Conservation (phyloP, 371 early-diverging fungal species). For the Nematocida parisii region DNA sequence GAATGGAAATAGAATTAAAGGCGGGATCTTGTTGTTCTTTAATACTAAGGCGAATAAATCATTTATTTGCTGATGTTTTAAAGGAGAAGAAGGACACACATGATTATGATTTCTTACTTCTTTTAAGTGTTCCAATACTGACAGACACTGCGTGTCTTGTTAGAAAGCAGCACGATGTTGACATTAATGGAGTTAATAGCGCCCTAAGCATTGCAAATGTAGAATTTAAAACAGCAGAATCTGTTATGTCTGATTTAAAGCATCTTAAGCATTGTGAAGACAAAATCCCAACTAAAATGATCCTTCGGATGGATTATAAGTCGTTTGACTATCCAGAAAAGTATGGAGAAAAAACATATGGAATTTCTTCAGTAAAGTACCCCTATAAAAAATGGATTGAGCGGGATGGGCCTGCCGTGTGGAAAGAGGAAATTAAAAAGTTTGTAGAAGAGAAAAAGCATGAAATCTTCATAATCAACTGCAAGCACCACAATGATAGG, state of each 20-base stretch:
- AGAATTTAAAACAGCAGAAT: not conserved
- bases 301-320: slow-evolving; percentile 53
- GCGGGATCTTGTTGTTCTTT: slow-evolving; percentile 53
- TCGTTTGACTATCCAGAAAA: slow-evolving; percentile 40
- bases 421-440: slow-evolving; percentile 18
- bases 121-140: slow-evolving; percentile 32
- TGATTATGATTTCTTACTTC: slow-evolving; percentile 36
- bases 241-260: slow-evolving; percentile 1
- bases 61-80: not conserved
- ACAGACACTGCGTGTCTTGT: slow-evolving; percentile 34
- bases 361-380: slow-evolving; percentile 50
- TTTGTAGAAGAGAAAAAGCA: slow-evolving; percentile 11
- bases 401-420: slow-evolving; percentile 20
- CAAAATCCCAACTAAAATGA: slow-evolving; percentile 6
- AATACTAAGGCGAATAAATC: slow-evolving; percentile 25
- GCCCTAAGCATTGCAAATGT: not conserved
- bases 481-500: not conserved
- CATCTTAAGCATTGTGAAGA: slow-evolving; percentile 9
- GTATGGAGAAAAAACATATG: slow-evolving; percentile 18
- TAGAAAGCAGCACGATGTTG: slow-evolving; percentile 33
- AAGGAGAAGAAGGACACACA: not conserved
- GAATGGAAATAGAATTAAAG: slow-evolving; percentile 25
- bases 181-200: slow-evolving; percentile 15
- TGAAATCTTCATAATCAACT: slow-evolving; percentile 30
- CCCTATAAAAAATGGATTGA: slow-evolving; percentile 35